These are phyloP conservation scores for Fraxinus floribunda DNA, from an alignment of 305 asterid species.

Conservation along the genomic window DNA sequence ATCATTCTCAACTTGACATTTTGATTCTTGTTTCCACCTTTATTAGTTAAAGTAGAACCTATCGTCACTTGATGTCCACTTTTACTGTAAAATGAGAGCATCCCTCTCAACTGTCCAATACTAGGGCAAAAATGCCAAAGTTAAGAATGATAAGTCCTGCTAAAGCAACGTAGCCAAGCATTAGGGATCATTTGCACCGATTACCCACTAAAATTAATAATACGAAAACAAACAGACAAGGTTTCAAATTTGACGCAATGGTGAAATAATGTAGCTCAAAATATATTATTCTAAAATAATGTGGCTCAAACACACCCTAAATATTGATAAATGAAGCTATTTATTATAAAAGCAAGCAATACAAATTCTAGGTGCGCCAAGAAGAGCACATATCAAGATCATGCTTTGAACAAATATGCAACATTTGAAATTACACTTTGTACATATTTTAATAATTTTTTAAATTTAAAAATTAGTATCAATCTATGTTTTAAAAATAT, in stretches of 20 bases:
- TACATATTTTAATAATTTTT: no score
- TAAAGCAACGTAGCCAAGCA: not conserved
- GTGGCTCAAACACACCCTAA: no score
- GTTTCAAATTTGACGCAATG: not conserved
- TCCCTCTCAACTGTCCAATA: not conserved
- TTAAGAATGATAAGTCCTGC: not conserved
- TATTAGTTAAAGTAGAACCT: no score
- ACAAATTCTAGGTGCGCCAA: not conserved
- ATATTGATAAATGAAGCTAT: not conserved
- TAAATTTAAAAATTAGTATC: no score
- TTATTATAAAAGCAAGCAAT: not conserved
- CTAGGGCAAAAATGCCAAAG: not conserved
- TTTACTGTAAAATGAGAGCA: not conserved
- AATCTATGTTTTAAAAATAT: no score
- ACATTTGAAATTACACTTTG: not conserved
- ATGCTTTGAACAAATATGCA: not conserved
- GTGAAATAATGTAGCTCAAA: not conserved
- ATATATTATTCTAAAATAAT: no score
- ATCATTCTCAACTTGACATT: not conserved
- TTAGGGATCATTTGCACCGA: not conserved
- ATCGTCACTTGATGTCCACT: not conserved
- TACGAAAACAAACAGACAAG: not conserved
- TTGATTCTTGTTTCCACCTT: not conserved
- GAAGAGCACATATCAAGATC: not conserved
- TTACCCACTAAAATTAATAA: not conserved